Percentiles rank a stretch among this genome's conserved stretches.
These are phyloP conservation scores for Fusarium siculi DNA, from an alignment of 2,329 filamentous ascomycete species.

Conservation along the genomic window DNA sequence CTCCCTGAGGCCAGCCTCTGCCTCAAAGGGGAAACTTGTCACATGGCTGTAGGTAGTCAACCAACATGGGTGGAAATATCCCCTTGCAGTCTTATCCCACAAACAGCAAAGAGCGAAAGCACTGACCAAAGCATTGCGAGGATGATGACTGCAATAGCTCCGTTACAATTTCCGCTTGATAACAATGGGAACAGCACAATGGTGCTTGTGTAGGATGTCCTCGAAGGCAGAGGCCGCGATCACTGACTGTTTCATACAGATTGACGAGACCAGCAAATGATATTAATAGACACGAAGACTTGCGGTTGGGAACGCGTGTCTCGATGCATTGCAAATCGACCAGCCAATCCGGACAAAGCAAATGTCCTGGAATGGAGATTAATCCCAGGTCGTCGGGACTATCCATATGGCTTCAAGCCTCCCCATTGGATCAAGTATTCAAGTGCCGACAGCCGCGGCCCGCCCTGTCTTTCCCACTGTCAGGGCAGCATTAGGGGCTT, in stretches of 20 bases:
- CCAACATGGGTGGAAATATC: background rate
- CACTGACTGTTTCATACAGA: background rate
- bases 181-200: background rate
- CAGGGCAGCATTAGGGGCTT: conserved; percentile 22
- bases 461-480: conserved; percentile 3
- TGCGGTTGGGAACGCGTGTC: background rate
- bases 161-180: conserved; percentile 23
- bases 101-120: background rate
- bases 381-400: conserved; percentile 11
- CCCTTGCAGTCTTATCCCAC: background rate
- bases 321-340: background rate
- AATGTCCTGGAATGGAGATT: conserved; percentile 32
- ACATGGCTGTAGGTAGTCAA: background rate
- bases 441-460: conserved; percentile 16
- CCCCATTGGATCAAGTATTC: conserved; percentile 6
- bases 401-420: background rate
- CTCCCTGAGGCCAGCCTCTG: background rate
- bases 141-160: conserved; percentile 6
- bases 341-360: conserved; percentile 28
- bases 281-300: background rate
- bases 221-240: background rate
- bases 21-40: background rate
- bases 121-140: background rate
- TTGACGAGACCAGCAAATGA: background rate
- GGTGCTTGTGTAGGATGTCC: background rate